Conservation (phyloP, 441 rosid genomes). For the Aquilaria agallochum region DNA sequence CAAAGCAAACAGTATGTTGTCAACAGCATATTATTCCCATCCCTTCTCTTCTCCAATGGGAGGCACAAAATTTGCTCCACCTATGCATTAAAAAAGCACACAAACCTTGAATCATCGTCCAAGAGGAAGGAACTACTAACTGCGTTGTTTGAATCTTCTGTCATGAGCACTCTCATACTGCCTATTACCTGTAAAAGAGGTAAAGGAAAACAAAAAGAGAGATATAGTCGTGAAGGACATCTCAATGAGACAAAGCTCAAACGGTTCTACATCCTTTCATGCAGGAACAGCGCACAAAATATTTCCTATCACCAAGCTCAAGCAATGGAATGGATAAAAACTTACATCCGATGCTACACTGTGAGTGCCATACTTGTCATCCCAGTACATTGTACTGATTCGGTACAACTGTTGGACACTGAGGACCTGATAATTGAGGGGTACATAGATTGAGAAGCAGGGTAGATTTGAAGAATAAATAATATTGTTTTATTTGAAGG, state of each 20-base stretch:
- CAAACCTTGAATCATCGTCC: conserved; percentile 93
- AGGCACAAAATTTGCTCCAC: not conserved
- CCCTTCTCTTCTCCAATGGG: conserved; percentile 64
- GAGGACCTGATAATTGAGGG: conserved; percentile 54
- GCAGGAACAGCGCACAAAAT: not conserved
- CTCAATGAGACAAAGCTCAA: not conserved
- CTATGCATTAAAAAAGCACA: not conserved
- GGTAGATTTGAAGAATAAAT: not conserved
- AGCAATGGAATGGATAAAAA: conserved; percentile 20
- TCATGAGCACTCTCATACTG: conserved; percentile 94
- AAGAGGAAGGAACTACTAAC: conserved; percentile 94
- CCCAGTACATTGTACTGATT: conserved; percentile 99
- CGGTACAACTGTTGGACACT: conserved; percentile 96
- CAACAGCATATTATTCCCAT: conserved; percentile 24
- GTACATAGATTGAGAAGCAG: conserved; percentile 5
- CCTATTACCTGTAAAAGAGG: conserved; percentile 65
- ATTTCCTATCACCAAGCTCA: conserved; percentile 13
- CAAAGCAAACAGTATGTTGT: not conserved
- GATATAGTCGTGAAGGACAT: too few species aligned
- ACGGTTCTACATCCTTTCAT: conserved; percentile 2
- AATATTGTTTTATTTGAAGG: not conserved
- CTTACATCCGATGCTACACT: conserved; percentile 96
- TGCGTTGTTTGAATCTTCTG: conserved; percentile 97
- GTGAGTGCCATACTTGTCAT: conserved; percentile 97
- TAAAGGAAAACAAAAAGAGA: not conserved